phyloP scores from a whole-genome alignment of 2,329 filamentous ascomycete genomes.

The Aureobasidium lini region DNA sequence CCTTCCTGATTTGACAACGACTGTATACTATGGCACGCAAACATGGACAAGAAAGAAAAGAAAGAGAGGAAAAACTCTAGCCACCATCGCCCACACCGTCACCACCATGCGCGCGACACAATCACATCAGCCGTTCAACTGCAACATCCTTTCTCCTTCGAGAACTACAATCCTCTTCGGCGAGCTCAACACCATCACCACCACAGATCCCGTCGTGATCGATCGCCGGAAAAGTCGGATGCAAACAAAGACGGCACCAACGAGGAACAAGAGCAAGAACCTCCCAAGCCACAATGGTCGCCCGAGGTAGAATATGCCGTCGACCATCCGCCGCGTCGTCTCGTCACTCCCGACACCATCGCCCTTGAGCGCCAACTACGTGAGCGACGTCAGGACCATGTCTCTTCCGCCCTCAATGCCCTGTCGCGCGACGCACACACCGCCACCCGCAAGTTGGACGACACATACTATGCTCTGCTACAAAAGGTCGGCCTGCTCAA shows the following conservation, averaged over 20 bases:
- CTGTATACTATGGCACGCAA: neutral
- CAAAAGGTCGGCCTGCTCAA: slow-evolving; percentile 60
- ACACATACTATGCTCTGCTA: slow-evolving; percentile 65
- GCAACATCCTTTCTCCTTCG: slow-evolving; percentile 38
- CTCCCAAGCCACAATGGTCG: neutral
- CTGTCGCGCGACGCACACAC: slow-evolving; percentile 54
- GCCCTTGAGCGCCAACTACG: slow-evolving; percentile 30
- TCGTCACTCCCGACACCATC: slow-evolving; percentile 31
- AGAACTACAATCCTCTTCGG: slow-evolving; percentile 32
- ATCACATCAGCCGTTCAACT: slow-evolving; percentile 39
- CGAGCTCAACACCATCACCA: slow-evolving; percentile 23
- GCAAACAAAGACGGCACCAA: neutral
- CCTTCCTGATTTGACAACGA: neutral
- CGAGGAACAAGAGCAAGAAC: neutral
- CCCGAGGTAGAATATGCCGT: slow-evolving; percentile 12
- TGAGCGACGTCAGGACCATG: slow-evolving; percentile 33
- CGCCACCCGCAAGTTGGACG: slow-evolving; percentile 60
- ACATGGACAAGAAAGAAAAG: slow-evolving; percentile 3
- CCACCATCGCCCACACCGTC: slow-evolving; percentile 7
- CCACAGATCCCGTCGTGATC: neutral
- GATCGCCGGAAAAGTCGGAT: neutral
- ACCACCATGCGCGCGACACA: slow-evolving; percentile 24
- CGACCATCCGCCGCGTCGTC: slow-evolving; percentile 11
- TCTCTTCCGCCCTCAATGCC: slow-evolving; percentile 32
- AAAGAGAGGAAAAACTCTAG: slow-evolving; percentile 2